Evolutionary conservation across 345 rosid species (phyloP).

Genomic region (Heritiera fomes): DNA sequence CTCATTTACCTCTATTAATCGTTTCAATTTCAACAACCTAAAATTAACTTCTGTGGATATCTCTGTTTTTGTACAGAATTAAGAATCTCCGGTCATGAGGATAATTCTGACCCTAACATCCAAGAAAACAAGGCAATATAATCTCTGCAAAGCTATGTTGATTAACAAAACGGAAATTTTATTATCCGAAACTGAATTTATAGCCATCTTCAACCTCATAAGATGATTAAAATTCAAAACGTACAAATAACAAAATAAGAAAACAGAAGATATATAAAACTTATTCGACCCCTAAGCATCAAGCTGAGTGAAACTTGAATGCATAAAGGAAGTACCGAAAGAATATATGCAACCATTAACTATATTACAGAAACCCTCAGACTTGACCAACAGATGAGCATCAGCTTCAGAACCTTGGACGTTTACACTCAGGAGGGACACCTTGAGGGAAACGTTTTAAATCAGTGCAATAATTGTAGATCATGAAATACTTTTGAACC

Average conservation of each 20-base stretch:
- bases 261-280: neutral
- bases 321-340: neutral
- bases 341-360: slow-evolving; percentile 5
- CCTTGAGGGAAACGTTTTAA: slow-evolving; percentile 44
- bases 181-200: slow-evolving; percentile 29
- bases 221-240: slow-evolving; percentile 18
- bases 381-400: neutral
- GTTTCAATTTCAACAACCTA: neutral
- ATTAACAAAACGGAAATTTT: slow-evolving; percentile 15
- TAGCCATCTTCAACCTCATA: slow-evolving; percentile 14
- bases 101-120: neutral
- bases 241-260: slow-evolving; percentile 5
- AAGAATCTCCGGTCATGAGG: neutral
- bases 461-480: slow-evolving; percentile 60
- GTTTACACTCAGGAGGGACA: slow-evolving; percentile 37
- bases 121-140: neutral
- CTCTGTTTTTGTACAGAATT: neutral
- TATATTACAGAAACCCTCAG: neutral
- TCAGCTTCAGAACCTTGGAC: slow-evolving; percentile 19
- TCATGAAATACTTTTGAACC: slow-evolving; percentile 55
- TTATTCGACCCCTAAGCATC: slow-evolving; percentile 16
- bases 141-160: neutral
- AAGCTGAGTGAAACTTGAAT: slow-evolving; percentile 4
- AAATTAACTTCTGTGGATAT: neutral
- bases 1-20: neutral